Evolutionary conservation across 2,329 filamentous ascomycete genomes (phyloP), one percentile per base, ranked within the genome.

Genomic region (Epichloe amarillans): DNA sequence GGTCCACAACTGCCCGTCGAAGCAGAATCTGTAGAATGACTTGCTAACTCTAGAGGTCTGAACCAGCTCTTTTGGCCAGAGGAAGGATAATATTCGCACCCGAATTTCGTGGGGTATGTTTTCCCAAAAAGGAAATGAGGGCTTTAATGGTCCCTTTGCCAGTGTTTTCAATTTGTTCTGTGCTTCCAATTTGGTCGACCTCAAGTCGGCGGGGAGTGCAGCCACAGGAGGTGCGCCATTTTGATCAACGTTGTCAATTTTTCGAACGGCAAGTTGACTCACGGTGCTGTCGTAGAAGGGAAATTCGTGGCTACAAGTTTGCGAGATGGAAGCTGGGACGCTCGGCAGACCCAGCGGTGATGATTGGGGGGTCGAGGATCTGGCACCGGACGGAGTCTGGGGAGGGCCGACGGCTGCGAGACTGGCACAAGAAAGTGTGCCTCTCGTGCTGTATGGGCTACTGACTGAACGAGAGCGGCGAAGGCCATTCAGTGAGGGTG

Each of bases 1-100:
- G 3, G 82, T 83, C 93, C 93, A 98, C 15, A 97, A 70, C 68
- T 98, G 93, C 2, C 93, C 93, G 64, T 98, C 91, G 60, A 91
- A 95, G 68, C 91, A 96, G 67, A 87, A 82, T 46, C 77, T 75
- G 65, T 95, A 74, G 73, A 93, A 96, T 5, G 76, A 69, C 64
- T 82, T 88, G 62, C 82, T 91, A 19, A 93, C 85, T 17, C 80
- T 72, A 1, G 91, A 95, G 51, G 79, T 79, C 52, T 82, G 79
- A 11, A 96, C 81, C 36, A 97, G 77, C 63, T 97, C 84, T 61
- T 83, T 88, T 0, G 90, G 89, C 30, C 74, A 73, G 19, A 97
- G 72, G 59, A 84, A 88, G 5, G 80, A 76, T 52, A 97, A 76
- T 47, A 96, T 81, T 41, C 86, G 73, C 58, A 95, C 74, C 57